Evolutionary conservation across 2,329 filamentous ascomycete genomes (phyloP).

Genomic region (Catunica adiposa): DNA sequence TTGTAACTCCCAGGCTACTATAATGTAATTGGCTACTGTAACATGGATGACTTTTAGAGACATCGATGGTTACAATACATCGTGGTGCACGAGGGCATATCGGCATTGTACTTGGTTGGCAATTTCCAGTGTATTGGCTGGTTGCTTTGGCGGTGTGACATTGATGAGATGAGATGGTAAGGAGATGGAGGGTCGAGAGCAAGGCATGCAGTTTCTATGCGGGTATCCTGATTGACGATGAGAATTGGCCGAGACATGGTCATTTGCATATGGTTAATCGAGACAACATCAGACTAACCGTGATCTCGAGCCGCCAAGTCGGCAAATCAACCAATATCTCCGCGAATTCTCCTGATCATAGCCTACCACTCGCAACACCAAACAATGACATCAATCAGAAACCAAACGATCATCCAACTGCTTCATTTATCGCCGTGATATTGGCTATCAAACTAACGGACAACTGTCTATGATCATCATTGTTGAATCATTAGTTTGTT

Average conservation of each 20-base stretch:
- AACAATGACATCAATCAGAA: no score
- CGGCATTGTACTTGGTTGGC: not conserved
- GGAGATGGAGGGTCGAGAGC: not conserved
- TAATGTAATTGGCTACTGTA: not conserved
- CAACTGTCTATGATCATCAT: no score
- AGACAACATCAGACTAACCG: no score
- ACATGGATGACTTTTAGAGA: not conserved
- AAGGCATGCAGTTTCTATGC: not conserved
- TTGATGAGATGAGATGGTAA: not conserved
- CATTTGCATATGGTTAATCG: not conserved
- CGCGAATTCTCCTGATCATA: no score
- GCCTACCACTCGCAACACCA: no score
- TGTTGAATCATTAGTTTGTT: no score
- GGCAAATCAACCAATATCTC: no score
- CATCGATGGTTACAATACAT: not conserved
- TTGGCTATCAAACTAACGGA: no score
- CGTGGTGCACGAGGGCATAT: not conserved
- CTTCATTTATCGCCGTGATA: no score
- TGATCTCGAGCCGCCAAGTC: no score
- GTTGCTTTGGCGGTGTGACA: not conserved
- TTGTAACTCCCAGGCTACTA: not conserved
- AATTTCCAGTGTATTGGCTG: not conserved
- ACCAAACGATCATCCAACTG: no score
- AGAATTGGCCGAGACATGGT: not conserved
- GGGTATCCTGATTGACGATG: not conserved